phyloP scores from a whole-genome alignment of 257 asterid genomes.

The Pogostemon cablin region DNA sequence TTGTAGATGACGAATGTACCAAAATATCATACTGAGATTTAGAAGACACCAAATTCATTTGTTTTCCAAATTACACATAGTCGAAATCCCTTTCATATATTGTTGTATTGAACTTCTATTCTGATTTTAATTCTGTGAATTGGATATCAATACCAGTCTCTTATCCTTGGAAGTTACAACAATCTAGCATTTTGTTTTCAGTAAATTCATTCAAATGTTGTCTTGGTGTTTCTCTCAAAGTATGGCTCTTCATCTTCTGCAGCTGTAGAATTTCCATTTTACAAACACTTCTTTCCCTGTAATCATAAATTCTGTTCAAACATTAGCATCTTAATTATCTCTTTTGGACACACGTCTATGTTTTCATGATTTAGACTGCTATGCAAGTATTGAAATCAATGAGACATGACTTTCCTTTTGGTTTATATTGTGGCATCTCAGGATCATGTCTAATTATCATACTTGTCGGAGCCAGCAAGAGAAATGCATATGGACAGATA shows the following conservation, averaged over 20 bases:
- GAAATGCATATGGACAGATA: slow-evolving; percentile 89
- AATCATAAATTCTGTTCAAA: slow-evolving; percentile 21
- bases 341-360: not conserved
- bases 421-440: slow-evolving; percentile 30
- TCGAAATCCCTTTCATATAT: not conserved
- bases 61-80: not conserved
- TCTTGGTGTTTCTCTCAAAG: slow-evolving; percentile 6
- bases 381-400: slow-evolving; percentile 2
- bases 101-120: not conserved
- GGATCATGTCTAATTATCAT: slow-evolving; percentile 57
- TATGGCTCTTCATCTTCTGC: slow-evolving; percentile 2
- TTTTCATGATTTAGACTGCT: not conserved
- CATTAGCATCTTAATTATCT: not conserved
- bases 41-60: not conserved
- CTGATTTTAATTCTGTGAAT: not conserved
- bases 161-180: slow-evolving; percentile 2
- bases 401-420: slow-evolving; percentile 15
- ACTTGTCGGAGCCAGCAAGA: slow-evolving; percentile 46
- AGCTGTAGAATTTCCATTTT: slow-evolving; percentile 1
- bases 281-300: slow-evolving; percentile 4
- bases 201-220: slow-evolving; percentile 16
- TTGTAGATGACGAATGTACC: not conserved
- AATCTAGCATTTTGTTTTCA: not conserved
- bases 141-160: not conserved
- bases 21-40: not conserved